Evolutionary conservation across 805 yeast species (phyloP), one percentile per base, ranked within the genome.

Genomic region (Candida ovalis): DNA sequence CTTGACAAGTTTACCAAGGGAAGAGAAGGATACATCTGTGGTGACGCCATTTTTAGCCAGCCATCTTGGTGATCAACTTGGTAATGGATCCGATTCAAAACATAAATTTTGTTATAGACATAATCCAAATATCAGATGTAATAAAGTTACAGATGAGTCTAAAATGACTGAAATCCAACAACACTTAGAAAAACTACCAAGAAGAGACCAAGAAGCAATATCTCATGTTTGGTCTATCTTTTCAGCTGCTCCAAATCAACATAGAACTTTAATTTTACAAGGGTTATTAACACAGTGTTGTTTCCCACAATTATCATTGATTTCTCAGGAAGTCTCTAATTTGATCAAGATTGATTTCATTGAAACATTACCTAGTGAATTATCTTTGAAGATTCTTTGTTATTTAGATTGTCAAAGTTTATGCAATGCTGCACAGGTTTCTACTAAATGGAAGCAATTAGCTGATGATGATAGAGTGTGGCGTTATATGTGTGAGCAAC

Each of bases 401-500:
- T 92, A 88, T 64, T 70, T 94, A 51, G 99, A 94, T 65, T 92
- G 98, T 68, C 84, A 82, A 45, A 88, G 96, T n/a, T 75, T 94
- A 40, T 91, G 97, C 66, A 84, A 80, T 55, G 97, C 98, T 0
- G 96, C 97, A 0, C 95, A 86, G 69, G 99, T 94, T 2, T 86
- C 91, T 28, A 79, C 81, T 45, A 80, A 78, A 45, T 94, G 99
- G 99, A 83, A 88, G 63, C 71, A 72, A 48, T 71, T 94, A 49
- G 98, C 99, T 1, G 97, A 94, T 66, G 97, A 92, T 63, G 98
- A 94, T 62, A 71, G 95, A 43, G 97, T 94, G 2, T 94, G 99
- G 99, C 94, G 92, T 64, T 91, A 92, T 56, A 85, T 94, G 90
- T 94, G 99, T 63, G 96, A 90, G 64, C 99, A 94, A 69, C 99